Percentiles rank a stretch among this genome's conserved stretches.
Conservation (phyloP, 139 green algal genomes). For the Chlamydomonas incerta region DNA sequence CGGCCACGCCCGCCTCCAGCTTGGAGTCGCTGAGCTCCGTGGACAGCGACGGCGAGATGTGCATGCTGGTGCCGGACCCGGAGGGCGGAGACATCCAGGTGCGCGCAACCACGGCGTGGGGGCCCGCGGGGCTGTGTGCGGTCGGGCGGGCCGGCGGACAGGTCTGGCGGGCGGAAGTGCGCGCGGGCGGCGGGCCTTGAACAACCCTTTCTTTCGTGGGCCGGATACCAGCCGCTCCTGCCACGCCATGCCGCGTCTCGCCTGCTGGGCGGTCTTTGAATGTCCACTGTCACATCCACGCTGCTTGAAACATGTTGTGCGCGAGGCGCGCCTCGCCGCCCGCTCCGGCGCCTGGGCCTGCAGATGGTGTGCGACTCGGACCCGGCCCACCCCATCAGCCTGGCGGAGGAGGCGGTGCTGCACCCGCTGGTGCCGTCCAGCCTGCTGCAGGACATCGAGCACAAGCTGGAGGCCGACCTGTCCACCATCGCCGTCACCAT, state of each 20-base stretch:
- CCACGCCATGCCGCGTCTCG: too few species aligned
- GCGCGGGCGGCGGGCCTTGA: too few species aligned
- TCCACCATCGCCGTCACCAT: neutral
- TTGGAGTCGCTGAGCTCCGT: neutral
- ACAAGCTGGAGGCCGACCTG: slow-evolving; percentile 22
- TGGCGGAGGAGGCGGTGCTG: slow-evolving; percentile 5
- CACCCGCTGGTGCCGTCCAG: neutral
- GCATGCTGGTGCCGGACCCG: slow-evolving; percentile 5
- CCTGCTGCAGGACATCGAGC: slow-evolving; percentile 29
- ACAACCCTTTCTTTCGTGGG: too few species aligned
- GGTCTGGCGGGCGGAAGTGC: too few species aligned
- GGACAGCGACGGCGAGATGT: slow-evolving; percentile 25
- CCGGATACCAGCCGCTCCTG: too few species aligned
- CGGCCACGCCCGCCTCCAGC: too few species aligned
- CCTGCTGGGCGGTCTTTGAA: neutral
- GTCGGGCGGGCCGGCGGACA: neutral
- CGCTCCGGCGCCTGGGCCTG: too few species aligned
- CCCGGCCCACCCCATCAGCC: slow-evolving; percentile 3
- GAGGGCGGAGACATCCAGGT: slow-evolving; percentile 11
- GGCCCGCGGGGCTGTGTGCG: neutral
- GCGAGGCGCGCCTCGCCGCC: too few species aligned
- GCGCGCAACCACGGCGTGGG: neutral
- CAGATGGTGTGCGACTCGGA: slow-evolving; percentile 39
- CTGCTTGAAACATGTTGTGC: too few species aligned
- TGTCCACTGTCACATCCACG: too few species aligned